Base-by-base conservation (phyloP, 2,329 filamentous ascomycete genomes). In the Paracamarosporium sp. region DNA sequence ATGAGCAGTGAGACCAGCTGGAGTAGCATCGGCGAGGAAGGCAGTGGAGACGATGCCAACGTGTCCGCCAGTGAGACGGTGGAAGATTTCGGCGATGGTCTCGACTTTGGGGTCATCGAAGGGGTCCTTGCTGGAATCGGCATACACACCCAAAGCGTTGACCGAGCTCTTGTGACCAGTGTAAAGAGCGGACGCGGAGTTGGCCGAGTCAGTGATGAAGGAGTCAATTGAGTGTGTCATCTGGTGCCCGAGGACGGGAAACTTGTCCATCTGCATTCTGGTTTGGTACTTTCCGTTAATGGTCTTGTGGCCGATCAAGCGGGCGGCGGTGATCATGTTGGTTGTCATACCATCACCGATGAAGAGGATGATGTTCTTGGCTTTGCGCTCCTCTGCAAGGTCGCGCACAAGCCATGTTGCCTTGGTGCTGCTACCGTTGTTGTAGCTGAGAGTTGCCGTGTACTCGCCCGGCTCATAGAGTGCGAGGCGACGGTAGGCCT, bases 71-170 rank as follows among this genome's bases (percentile, higher is more conserved):
- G 84, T 87, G 52, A 92, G 81, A 55, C 92, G 88, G 65, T 85
- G 83, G 78, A 94, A 88, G 56, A 95, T 82, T 77, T 93, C 90
- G 22, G 90, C 88, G 71, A 96, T 91, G 13, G 88, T 92, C 80
- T 95, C 92, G 22, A 96, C 86, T 79, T 94, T 95, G 53, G 92
- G 92, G 70, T 96, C 92, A 71, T 96, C 92, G 63, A 92, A 92
- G 2, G 84, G 78, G 66, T 89, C 83, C 12, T 85, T 81, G 46
- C 89, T 92, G 0, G 90, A 92, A 73, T 96, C 92, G 40, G 84
- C 90, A 58, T 95, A 93, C 30, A 94, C 89, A 76, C 89, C 90
- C 77, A 95, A 85, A 27, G 90, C 90, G 70, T 95, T 93, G 64
- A 94, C 91, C 0, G 87, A 90, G 69, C 86, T 90, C 83, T 95